Conservation (phyloP, 345 rosid species). For the Tarenaya hassleriana region DNA sequence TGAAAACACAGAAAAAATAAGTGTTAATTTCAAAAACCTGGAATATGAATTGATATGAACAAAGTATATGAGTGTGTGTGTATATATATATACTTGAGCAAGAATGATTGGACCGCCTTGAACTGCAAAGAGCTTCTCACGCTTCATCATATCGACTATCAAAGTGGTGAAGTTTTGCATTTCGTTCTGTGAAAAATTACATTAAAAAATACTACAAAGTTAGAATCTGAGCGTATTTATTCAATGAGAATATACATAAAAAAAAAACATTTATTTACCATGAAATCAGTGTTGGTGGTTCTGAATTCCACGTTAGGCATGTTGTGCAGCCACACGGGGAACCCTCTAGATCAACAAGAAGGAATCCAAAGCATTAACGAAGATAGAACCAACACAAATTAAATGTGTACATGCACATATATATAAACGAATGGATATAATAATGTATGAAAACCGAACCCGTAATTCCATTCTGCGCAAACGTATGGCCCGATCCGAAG, state of each 20-base stretch:
- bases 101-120: conserved; percentile 80
- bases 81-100: conserved; percentile 43
- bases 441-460: conserved; percentile 20
- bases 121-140: conserved; percentile 57
- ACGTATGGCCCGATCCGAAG: conserved; percentile 70
- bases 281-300: conserved; percentile 35
- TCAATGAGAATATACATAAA: no score
- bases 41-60: neutral
- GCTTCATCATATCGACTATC: conserved; percentile 53
- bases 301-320: conserved; percentile 31
- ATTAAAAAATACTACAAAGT: neutral
- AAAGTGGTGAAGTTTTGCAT: conserved; percentile 65
- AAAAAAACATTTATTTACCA: conserved; percentile 27
- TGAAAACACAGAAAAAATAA: conserved; percentile 18
- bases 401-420: neutral
- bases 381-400: neutral
- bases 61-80: neutral
- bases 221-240: neutral
- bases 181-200: conserved; percentile 32
- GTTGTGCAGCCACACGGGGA: conserved; percentile 57
- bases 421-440: no score
- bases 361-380: neutral
- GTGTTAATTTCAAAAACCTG: neutral
- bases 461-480: conserved; percentile 70
- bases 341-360: conserved; percentile 27